phyloP scores from a whole-genome alignment of 2,329 filamentous ascomycete genomes.

The Diaporthe sp. region DNA sequence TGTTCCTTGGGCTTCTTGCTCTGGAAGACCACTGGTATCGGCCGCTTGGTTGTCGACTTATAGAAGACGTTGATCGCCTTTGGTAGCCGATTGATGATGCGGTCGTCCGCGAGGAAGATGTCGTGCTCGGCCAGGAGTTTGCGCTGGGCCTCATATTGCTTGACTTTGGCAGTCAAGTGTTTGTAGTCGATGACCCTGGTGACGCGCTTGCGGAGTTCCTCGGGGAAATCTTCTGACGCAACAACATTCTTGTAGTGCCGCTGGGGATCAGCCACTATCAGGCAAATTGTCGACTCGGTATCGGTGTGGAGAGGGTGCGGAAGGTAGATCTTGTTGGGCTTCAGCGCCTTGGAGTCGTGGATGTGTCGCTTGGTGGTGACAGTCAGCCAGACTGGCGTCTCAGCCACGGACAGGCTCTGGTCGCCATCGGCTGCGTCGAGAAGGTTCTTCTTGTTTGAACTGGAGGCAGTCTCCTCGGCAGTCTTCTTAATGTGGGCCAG shows the following conservation, averaged over 20 bases:
- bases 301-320: conserved; percentile 82
- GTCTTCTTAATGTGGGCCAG: conserved; percentile 72
- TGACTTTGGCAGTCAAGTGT: conserved; percentile 87
- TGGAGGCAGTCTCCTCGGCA: conserved; percentile 60
- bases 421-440: conserved; percentile 63
- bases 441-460: conserved; percentile 68
- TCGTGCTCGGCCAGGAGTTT: conserved; percentile 90
- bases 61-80: conserved; percentile 91
- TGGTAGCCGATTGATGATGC: conserved; percentile 82
- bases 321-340: conserved; percentile 85
- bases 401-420: conserved; percentile 54
- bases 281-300: conserved; percentile 79
- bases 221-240: conserved; percentile 78
- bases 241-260: conserved; percentile 92
- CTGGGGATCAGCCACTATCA: conserved; percentile 87
- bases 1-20: conserved; percentile 65
- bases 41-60: conserved; percentile 84
- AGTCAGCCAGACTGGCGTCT: conserved; percentile 72
- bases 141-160: conserved; percentile 87
- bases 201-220: conserved; percentile 75
- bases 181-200: conserved; percentile 83
- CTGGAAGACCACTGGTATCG: conserved; percentile 83
- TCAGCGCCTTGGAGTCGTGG: conserved; percentile 80
- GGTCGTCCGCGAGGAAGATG: conserved; percentile 92
- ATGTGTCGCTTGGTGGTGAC: conserved; percentile 77